Evolutionary conservation across 495 filamentous ascomycete genomes (phyloP).

Genomic region (Parachaetomium inaequale): DNA sequence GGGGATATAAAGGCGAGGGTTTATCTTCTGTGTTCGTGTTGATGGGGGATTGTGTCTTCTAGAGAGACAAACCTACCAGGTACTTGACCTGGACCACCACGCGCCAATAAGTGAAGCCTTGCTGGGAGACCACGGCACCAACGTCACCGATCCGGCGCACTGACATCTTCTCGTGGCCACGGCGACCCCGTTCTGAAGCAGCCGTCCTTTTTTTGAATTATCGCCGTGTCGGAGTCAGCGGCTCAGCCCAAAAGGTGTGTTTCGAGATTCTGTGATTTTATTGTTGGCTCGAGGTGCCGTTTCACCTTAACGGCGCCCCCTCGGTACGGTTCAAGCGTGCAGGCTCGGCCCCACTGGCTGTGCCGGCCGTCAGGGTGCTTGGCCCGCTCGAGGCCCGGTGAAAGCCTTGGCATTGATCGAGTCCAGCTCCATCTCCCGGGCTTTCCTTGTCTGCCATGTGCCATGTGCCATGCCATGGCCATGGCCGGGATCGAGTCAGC

Average conservation of each 20-base stretch:
- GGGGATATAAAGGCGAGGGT: neutral
- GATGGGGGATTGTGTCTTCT: neutral
- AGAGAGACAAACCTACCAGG: neutral
- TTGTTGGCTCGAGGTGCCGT: slow-evolving; percentile 5
- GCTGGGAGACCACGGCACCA: neutral
- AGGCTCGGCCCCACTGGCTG: neutral
- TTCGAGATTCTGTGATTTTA: neutral
- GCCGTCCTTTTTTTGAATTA: neutral
- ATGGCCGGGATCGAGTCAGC: too few relatives aligned
- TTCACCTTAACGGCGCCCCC: slow-evolving; percentile 3
- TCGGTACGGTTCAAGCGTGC: neutral
- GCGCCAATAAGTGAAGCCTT: too few relatives aligned
- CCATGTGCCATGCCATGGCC: neutral
- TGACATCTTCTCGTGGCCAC: too few relatives aligned
- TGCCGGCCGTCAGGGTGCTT: neutral
- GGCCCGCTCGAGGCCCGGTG: neutral
- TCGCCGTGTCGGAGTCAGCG: neutral
- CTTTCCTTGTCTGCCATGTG: slow-evolving; percentile 7
- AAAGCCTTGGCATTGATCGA: neutral
- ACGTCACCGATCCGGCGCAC: too few relatives aligned
- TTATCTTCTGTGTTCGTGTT: neutral
- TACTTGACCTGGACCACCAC: neutral
- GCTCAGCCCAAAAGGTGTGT: neutral
- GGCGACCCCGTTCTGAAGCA: neutral
- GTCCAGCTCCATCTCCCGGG: neutral